Base-by-base conservation (phyloP, 73 alveolate species). In the Breviolum minutum region DNA sequence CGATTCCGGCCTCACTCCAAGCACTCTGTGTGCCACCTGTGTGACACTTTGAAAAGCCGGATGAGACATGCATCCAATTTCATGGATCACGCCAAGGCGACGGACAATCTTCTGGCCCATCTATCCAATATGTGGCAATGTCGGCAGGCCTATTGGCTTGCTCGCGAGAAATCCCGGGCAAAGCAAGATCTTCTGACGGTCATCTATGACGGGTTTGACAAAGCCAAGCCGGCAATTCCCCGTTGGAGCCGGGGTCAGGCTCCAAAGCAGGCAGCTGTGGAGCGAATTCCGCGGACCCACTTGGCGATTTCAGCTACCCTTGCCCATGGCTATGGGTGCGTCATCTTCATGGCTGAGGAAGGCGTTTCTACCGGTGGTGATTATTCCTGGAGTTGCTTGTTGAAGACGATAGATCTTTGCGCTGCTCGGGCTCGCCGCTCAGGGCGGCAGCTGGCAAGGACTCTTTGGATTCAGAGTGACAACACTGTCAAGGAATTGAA, bases 401-500 rank as follows among this genome's bases (percentile, higher is more conserved):
- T 84, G 54, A 40, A 54, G 20, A 19, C 93, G 24, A 61, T 54
- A 0, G 77, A 84, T 20, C 7, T 84, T 6, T 54, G 71, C 77
- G n/a, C 9, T n/a, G n/a, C n/a, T n/a, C n/a, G n/a, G n/a, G 77
- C 60, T 0, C 93, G 62, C 63, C 17, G 22, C 20, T 0, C 29
- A 7, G 64, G 76, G 19, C 40, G 60, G 29, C 61, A 61, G 5
- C 19, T 61, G 4, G 63, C 95, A 12, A 12, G 64, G 29, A 27
- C 5, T 12, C 64, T 86, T 6, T 86, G 95, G 95, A 0, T 62
- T 0, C 95, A 86, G 40, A 62, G 19, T 9, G 95, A 87, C 69
- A 63, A 87, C 73, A 87, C 95, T 2, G 95, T 87, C 26, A 69
- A 69, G 0, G 95, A 87, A 26, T 19, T 87, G 7, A 87, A 87